Evolutionary conservation across 192 early-diverging fungal genomes (phyloP).

Genomic region (Globomyces pollinis-pini): DNA sequence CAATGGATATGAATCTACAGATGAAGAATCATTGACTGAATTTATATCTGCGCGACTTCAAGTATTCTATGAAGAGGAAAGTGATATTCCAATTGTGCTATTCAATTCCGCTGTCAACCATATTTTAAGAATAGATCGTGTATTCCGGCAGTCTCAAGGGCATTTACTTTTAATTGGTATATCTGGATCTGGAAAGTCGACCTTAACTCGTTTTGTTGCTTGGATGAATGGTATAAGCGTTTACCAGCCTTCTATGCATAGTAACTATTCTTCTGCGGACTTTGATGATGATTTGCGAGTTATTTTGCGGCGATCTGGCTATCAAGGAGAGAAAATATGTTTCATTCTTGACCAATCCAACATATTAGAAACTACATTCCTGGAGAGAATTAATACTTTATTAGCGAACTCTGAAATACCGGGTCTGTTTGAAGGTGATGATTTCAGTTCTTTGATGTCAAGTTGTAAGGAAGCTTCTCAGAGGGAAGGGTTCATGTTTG

Average conservation of each 20-base stretch:
- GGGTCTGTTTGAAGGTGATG: constrained; percentile 98
- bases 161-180: constrained; percentile 97
- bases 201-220: constrained; percentile 95
- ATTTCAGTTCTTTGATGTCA: constrained; percentile 88
- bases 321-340: constrained; percentile 96
- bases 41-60: constrained; percentile 90
- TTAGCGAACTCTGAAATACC: constrained; percentile 98
- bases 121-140: constrained; percentile 94
- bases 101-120: constrained; percentile 99
- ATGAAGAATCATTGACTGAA: constrained; percentile 81
- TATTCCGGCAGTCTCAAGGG: constrained; percentile 96
- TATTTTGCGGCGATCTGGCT: constrained; percentile 84
- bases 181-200: constrained; percentile 96
- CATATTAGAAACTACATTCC: constrained; percentile 93
- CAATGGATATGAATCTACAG: constrained; percentile 84
- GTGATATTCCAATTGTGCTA: constrained; percentile 91
- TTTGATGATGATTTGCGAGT: constrained; percentile 96
- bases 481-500: constrained; percentile 86
- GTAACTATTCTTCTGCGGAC: constrained; percentile 89
- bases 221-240: constrained; percentile 99
- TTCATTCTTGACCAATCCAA: constrained; percentile 99
- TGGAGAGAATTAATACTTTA: constrained; percentile 99
- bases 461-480: constrained; percentile 89
- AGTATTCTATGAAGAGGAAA: constrained; percentile 99
- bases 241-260: constrained; percentile 97